phyloP scores from a whole-genome alignment of 2,329 filamentous ascomycete genomes.

The Sporothrix brunneoviolacea region DNA sequence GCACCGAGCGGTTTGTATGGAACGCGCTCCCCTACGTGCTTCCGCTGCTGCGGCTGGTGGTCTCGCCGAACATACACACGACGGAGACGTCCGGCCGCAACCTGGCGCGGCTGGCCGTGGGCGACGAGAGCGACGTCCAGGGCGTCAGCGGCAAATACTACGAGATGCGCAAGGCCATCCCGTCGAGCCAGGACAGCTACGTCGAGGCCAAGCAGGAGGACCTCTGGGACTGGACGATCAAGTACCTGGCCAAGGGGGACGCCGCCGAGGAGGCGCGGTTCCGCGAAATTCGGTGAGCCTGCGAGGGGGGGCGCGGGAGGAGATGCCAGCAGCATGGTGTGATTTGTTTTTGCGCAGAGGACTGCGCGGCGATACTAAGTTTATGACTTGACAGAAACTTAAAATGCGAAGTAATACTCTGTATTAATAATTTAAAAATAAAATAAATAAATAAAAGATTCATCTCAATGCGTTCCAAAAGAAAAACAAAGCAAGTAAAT shows the following conservation, averaged over 20 bases:
- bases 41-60: background rate
- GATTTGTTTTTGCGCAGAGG: background rate
- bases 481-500: too few relatives aligned
- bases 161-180: constrained; percentile 33
- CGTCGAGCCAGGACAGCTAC: constrained; percentile 37
- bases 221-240: constrained; percentile 42
- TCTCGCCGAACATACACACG: constrained; percentile 30
- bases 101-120: constrained; percentile 34
- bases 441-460: too few relatives aligned
- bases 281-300: background rate
- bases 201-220: constrained; percentile 41
- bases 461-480: too few relatives aligned
- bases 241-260: constrained; percentile 27
- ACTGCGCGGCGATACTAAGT: too few relatives aligned
- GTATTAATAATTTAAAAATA: too few relatives aligned
- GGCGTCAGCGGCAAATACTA: constrained; percentile 30
- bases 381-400: too few relatives aligned
- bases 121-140: background rate
- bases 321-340: too few relatives aligned
- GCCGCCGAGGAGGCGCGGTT: constrained; percentile 1
- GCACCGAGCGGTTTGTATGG: constrained; percentile 17
- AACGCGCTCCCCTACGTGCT: constrained; percentile 14
- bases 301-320: too few relatives aligned
- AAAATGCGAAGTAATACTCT: too few relatives aligned
- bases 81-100: constrained; percentile 32